Conservation (phyloP, 805 yeast species). For the Groenewaldozyma tartarivorans region DNA sequence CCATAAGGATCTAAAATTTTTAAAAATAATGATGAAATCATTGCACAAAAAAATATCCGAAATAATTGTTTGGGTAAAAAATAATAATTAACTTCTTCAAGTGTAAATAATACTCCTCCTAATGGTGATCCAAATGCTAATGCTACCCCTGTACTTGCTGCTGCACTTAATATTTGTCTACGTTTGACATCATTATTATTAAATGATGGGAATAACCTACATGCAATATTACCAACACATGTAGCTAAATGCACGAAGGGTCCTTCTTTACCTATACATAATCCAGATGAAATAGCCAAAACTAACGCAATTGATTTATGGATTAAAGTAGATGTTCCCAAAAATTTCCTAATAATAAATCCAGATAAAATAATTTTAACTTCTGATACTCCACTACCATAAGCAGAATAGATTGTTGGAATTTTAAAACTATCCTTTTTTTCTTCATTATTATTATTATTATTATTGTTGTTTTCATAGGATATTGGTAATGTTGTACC, state of each 20-base stretch:
- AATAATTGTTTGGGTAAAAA: slow-evolving; percentile 46
- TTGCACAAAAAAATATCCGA: slow-evolving; percentile 47
- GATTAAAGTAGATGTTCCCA: slow-evolving; percentile 43
- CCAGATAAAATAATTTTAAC: slow-evolving; percentile 53
- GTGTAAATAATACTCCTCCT: slow-evolving; percentile 47
- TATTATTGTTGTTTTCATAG: no score
- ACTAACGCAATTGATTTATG: slow-evolving; percentile 40
- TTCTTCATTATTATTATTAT: slow-evolving; percentile 1
- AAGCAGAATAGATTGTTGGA: slow-evolving; percentile 38
- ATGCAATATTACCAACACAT: slow-evolving; percentile 46
- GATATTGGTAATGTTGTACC: no score
- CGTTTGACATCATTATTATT: slow-evolving; percentile 40
- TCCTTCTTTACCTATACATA: slow-evolving; percentile 52
- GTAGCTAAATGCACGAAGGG: slow-evolving; percentile 54
- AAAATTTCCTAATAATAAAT: slow-evolving; percentile 42
- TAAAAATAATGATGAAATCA: slow-evolving; percentile 41
- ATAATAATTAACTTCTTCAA: slow-evolving; percentile 49
- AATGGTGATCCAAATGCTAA: slow-evolving; percentile 52
- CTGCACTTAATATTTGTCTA: slow-evolving; percentile 45
- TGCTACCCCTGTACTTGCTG: slow-evolving; percentile 52
- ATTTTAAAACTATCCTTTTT: slow-evolving; percentile 4
- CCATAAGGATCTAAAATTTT: slow-evolving; percentile 50
- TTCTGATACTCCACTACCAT: slow-evolving; percentile 55
- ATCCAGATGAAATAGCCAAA: slow-evolving; percentile 48
- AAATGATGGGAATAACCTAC: slow-evolving; percentile 38